Percentiles rank a stretch among this genome's conserved stretches.
Evolutionary conservation across 2,329 filamentous ascomycete genomes (phyloP).

Genomic region (Colletotrichum sidae): DNA sequence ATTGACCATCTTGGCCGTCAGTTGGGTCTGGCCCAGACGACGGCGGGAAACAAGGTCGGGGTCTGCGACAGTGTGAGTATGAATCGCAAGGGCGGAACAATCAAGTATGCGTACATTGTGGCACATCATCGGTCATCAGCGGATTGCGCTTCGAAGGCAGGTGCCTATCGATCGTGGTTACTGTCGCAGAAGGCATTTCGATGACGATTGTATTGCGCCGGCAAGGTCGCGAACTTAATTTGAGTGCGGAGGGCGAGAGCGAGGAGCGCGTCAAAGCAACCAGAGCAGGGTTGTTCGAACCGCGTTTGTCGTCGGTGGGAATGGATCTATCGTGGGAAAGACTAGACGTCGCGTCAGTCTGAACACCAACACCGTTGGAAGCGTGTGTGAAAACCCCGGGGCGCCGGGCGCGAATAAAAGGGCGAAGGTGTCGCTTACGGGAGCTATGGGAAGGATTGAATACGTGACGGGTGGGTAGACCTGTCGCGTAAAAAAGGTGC

Average conservation of each 20-base stretch:
- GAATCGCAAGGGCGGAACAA: slow-evolving; percentile 35
- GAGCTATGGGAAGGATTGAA: slow-evolving; percentile 15
- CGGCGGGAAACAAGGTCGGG: slow-evolving; percentile 83
- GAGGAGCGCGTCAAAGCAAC: slow-evolving; percentile 14
- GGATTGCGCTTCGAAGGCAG: slow-evolving; percentile 74
- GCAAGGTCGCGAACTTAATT: slow-evolving; percentile 16
- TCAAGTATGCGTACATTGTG: slow-evolving; percentile 63
- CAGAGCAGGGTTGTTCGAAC: slow-evolving; percentile 4
- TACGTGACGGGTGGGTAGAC: slow-evolving; percentile 27
- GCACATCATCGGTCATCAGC: slow-evolving; percentile 73
- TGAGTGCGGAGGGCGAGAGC: slow-evolving; percentile 15
- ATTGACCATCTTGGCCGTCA: slow-evolving; percentile 83
- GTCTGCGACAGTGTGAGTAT: slow-evolving; percentile 59
- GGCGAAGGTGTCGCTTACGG: slow-evolving; percentile 29
- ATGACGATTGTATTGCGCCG: slow-evolving; percentile 14
- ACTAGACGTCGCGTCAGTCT: slow-evolving; percentile 35
- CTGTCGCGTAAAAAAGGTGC: slow-evolving; percentile 26
- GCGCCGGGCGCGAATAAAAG: slow-evolving; percentile 5
- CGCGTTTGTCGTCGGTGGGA: slow-evolving; percentile 7
- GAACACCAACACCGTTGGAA: background rate
- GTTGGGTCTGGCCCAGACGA: slow-evolving; percentile 91
- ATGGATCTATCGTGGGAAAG: slow-evolving; percentile 10
- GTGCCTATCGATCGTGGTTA: slow-evolving; percentile 50
- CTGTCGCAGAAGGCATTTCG: slow-evolving; percentile 49
- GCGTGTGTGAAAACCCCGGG: background rate